These are phyloP conservation scores for Eimeria mitis DNA, from an alignment of 169 alveolate species.

Conservation along the genomic window DNA sequence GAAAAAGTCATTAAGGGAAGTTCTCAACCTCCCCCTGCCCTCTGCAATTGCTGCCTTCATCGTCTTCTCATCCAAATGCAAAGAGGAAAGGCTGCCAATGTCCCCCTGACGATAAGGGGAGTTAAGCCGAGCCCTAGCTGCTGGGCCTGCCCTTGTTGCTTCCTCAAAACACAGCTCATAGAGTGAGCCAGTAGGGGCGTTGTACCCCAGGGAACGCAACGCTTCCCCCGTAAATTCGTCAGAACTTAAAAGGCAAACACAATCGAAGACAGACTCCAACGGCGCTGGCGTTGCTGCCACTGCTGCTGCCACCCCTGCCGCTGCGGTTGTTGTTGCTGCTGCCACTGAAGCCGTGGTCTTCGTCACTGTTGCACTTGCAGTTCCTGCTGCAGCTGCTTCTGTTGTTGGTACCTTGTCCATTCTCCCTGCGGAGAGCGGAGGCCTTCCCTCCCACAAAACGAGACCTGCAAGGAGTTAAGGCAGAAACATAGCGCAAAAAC, in stretches of 20 bases:
- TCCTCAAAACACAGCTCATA: conserved; percentile 32
- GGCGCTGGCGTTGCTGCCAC: not conserved
- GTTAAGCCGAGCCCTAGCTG: conserved; percentile 11
- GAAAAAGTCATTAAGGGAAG: not conserved
- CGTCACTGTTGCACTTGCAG: not conserved
- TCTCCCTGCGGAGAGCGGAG: not conserved
- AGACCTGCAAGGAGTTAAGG: conserved; percentile 9
- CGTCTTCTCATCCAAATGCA: not conserved
- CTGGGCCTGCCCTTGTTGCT: conserved; percentile 35
- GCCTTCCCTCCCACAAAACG: conserved; percentile 49
- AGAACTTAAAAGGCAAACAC: not conserved
- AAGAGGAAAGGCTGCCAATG: not conserved
- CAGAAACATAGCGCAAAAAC: not conserved
- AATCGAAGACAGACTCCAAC: conserved; percentile 10
- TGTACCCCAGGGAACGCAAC: conserved; percentile 17
- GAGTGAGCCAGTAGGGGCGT: conserved; percentile 15
- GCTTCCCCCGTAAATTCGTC: conserved; percentile 57
- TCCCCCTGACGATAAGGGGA: not conserved
- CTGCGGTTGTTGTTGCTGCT: not conserved
- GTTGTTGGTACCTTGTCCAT: not conserved
- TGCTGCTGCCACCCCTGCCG: not conserved
- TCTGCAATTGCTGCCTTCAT: conserved; percentile 36
- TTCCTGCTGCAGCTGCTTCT: not conserved
- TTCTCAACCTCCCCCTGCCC: not conserved
- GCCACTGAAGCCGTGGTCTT: not conserved